Percentiles rank a stretch among this genome's conserved stretches.
These are phyloP conservation scores for Clavariopsis aquatica DNA, from an alignment of 495 filamentous ascomycete species.

Conservation along the genomic window DNA sequence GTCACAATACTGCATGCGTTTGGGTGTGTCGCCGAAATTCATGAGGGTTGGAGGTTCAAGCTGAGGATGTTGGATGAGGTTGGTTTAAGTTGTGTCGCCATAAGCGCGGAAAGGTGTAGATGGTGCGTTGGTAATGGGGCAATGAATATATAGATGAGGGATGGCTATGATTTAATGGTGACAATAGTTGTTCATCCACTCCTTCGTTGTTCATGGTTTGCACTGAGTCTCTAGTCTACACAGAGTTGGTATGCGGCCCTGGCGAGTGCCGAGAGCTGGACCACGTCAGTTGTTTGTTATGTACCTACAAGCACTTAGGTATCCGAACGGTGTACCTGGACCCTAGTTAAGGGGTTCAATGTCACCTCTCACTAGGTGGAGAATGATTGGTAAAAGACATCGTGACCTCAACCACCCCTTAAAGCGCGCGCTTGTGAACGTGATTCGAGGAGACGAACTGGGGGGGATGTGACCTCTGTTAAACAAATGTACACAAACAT, in stretches of 20 bases:
- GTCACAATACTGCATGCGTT: conserved; percentile 14
- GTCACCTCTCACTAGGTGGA: not conserved
- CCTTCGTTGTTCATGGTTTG: not conserved
- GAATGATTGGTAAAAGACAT: not conserved
- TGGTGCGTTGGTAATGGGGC: not conserved
- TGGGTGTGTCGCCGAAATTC: conserved; percentile 8
- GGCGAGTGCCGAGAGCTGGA: not conserved
- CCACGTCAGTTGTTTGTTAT: not conserved
- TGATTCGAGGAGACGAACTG: not conserved
- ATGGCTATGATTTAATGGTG: conserved; percentile 1
- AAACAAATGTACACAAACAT: not conserved
- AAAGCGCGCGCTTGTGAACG: not conserved
- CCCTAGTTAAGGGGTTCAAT: not conserved
- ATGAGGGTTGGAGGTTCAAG: conserved; percentile 16
- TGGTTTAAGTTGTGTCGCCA: conserved; percentile 1
- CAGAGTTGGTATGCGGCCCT: not conserved
- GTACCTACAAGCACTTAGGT: no score
- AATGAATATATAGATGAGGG: conserved; percentile 14
- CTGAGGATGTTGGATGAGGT: not conserved
- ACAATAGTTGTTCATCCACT: conserved; percentile 1
- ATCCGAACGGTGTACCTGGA: not conserved
- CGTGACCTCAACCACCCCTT: not conserved
- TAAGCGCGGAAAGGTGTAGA: conserved; percentile 8
- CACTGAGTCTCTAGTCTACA: not conserved
- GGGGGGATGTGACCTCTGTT: not conserved